Base-by-base conservation (phyloP, 257 asterid genomes). In the Salvia splendens region DNA sequence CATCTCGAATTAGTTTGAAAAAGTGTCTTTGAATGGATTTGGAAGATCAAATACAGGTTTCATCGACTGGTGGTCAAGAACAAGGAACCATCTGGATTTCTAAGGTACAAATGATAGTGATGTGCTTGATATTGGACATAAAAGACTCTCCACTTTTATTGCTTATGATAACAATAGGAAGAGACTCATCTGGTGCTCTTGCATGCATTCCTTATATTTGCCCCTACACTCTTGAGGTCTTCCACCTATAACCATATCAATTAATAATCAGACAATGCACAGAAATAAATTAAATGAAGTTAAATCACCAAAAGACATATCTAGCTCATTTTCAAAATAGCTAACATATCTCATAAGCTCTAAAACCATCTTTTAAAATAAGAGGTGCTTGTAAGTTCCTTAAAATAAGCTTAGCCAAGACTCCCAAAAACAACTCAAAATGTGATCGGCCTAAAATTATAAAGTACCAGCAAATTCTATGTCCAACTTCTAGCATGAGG, bases 191-290 rank as follows among this genome's bases (percentile, higher is more conserved):
- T 17, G 45, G 76, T 53, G 79, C 59, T 72, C 84, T 35, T 75
- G 85, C 73, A 67, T 38, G 84, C 86, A 11, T 67, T 71, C 75
- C 89, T 85, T 77, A 85, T 79, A 61, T 76, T 79, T 72, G 79
- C 80, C 12, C 95, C 97, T 51, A 85, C 64, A 5, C 51, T 40
- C 86, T 82, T 84, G 81, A 87, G 76, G 69, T 91, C 95, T 73
- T 86, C 81, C 40, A 82, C 87, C 97, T 93, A 36, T 65, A 71
- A 58, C 40, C 28, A 24, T 43, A 62, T 62, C 12, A 61, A 0
- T 9, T 38, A 38, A 6, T 35, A 35, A 35, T 6, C 7, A 35
- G 7, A 38, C 45, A 9, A 8, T 8, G 3, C 7, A 6, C 0
- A 33, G 6, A 40, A 50, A 17, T 50, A 17, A 17, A 16, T 50